These are phyloP conservation scores for Paracoccidioides brasiliensis DNA, from an alignment of 2,329 filamentous ascomycete genomes.

Conservation along the genomic window DNA sequence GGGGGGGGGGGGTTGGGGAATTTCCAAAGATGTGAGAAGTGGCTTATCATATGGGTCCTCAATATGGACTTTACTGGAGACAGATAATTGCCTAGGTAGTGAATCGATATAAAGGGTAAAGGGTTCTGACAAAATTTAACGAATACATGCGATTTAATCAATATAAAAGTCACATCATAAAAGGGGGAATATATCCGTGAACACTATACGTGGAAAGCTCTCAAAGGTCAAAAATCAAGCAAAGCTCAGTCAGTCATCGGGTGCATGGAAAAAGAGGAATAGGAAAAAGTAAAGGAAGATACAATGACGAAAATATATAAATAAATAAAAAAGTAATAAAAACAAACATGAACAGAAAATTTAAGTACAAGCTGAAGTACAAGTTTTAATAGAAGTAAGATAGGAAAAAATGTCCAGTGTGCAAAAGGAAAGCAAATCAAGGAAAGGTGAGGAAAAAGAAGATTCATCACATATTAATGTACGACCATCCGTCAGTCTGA, in stretches of 20 bases:
- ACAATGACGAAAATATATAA: not conserved
- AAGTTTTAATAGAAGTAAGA: not conserved
- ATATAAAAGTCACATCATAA: not conserved
- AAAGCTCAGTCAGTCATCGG: too few relatives aligned
- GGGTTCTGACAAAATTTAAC: too few relatives aligned
- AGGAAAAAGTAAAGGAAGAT: not conserved
- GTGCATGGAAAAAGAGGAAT: too few relatives aligned
- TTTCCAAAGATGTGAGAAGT: too few relatives aligned
- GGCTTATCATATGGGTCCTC: too few relatives aligned
- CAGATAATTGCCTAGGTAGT: too few relatives aligned
- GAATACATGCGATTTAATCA: too few relatives aligned
- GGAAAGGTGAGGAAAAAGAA: not conserved
- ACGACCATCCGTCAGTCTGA: not conserved
- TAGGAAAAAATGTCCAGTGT: not conserved
- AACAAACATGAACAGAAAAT: not conserved
- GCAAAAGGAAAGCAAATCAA: too few relatives aligned
- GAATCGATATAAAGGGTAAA: too few relatives aligned
- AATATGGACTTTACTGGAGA: too few relatives aligned
- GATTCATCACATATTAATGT: not conserved
- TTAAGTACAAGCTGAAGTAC: constrained; percentile 1
- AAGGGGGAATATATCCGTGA: not conserved
- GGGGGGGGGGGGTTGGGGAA: too few relatives aligned
- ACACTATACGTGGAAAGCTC: not conserved
- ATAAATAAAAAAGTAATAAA: not conserved
- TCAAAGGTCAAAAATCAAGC: not conserved